Evolutionary conservation across 768 basidiomycete species (phyloP).

Genomic region (Mycena venus): DNA sequence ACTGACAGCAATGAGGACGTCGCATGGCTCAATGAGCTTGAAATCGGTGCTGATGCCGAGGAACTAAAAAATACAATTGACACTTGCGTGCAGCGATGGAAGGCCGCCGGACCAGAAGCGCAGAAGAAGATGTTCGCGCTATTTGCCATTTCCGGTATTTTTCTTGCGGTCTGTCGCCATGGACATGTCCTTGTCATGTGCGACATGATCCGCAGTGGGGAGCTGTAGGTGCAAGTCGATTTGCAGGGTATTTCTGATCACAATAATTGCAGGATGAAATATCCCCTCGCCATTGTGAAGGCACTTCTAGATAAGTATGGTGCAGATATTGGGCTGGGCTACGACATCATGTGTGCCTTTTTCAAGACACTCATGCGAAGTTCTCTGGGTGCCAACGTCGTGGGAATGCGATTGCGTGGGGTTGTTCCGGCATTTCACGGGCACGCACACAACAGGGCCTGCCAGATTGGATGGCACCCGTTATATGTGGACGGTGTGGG

Average conservation of each 20-base stretch:
- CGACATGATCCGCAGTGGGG: constrained; percentile 43
- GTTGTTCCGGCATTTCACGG: constrained; percentile 41
- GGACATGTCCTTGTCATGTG: constrained; percentile 28
- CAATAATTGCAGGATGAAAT: constrained; percentile 47
- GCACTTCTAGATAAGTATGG: constrained; percentile 33
- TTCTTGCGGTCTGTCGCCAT: constrained; percentile 37
- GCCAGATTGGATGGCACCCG: constrained; percentile 40
- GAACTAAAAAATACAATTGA: too few species aligned
- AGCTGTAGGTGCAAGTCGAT: constrained; percentile 40
- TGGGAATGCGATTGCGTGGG: background rate
- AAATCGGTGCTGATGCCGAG: too few species aligned
- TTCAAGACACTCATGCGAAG: constrained; percentile 36
- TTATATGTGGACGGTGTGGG: constrained; percentile 44
- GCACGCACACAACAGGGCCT: constrained; percentile 42
- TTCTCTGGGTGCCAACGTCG: constrained; percentile 21
- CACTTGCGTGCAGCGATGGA: constrained; percentile 36
- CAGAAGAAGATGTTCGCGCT: constrained; percentile 36
- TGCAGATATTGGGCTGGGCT: constrained; percentile 28
- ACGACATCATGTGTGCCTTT: constrained; percentile 19
- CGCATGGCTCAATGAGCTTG: too few species aligned
- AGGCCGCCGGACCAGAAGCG: constrained; percentile 29
- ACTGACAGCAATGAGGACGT: too few species aligned
- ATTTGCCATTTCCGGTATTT: constrained; percentile 40
- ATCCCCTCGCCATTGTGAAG: constrained; percentile 40
- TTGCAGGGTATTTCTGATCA: too few species aligned